Conservation (phyloP, 2,329 filamentous ascomycete species). For the Colletotrichum gigasporum region DNA sequence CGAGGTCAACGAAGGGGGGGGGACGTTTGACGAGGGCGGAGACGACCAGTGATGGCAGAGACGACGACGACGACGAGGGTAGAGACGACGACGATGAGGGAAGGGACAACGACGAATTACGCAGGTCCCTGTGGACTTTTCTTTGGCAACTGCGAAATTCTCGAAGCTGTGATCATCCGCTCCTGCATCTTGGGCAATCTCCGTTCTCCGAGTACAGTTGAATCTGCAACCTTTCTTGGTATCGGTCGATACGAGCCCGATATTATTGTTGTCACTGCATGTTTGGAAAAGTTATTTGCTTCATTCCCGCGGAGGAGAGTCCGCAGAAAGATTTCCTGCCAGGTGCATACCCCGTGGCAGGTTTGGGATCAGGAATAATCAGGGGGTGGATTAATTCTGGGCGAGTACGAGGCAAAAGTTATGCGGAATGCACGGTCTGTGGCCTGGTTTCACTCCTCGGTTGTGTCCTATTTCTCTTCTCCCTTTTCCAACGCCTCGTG, state of each 20-base stretch:
- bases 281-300: constrained; percentile 30
- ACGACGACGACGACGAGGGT: no score
- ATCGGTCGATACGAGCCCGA: neutral
- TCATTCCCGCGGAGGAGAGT: constrained; percentile 9
- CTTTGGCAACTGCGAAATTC: neutral
- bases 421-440: neutral
- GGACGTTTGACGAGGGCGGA: no score
- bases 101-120: constrained; percentile 12
- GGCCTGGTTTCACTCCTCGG: neutral
- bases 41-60: no score
- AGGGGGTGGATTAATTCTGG: constrained; percentile 4
- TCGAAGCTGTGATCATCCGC: neutral
- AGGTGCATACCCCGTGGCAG: neutral
- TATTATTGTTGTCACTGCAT: constrained; percentile 5
- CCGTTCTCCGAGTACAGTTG: neutral
- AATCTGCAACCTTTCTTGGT: constrained; percentile 19
- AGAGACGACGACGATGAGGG: no score
- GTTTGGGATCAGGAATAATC: constrained; percentile 7
- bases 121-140: constrained; percentile 7
- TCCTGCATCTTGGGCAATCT: neutral
- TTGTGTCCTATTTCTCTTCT: neutral
- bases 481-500: neutral
- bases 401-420: neutral
- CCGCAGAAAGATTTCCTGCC: neutral
- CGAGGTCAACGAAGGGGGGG: no score